phyloP scores from a whole-genome alignment of 352 stramenopile species.

The Phytophthora sojae region DNA sequence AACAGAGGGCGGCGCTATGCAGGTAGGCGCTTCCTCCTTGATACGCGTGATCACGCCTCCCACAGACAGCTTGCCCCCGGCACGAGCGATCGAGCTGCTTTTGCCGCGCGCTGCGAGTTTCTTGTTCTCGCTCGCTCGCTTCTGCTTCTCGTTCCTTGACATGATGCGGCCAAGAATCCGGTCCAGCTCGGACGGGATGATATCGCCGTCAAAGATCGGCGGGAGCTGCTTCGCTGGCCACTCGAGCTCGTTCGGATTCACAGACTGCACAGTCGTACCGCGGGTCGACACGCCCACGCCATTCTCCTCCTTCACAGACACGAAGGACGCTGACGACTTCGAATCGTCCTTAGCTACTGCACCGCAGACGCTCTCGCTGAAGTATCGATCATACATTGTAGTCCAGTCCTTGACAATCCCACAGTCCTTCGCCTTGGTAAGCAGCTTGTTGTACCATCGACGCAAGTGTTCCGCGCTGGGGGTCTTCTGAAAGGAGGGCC shows the following conservation, averaged over 20 bases:
- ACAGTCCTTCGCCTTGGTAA: conserved; percentile 71
- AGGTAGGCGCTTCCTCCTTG: conserved; percentile 50
- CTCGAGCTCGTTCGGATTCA: conserved; percentile 92
- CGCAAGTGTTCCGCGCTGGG: conserved; percentile 94
- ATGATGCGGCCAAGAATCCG: conserved; percentile 75
- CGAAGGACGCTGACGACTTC: conserved; percentile 18
- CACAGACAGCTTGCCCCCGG: conserved; percentile 52
- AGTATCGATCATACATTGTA: conserved; percentile 78
- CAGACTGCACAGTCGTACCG: conserved; percentile 62
- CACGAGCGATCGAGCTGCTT: conserved; percentile 46
- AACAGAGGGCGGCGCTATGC: not conserved
- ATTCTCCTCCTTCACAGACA: conserved; percentile 45
- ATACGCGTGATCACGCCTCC: conserved; percentile 46
- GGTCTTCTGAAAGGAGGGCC: conserved; percentile 95
- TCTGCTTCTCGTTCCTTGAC: conserved; percentile 69
- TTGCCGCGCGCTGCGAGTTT: conserved; percentile 44
- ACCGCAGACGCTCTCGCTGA: conserved; percentile 37
- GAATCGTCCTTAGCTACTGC: conserved; percentile 8
- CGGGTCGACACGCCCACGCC: conserved; percentile 54
- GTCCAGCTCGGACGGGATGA: conserved; percentile 79
- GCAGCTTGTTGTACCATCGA: conserved; percentile 93
- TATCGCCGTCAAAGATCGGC: conserved; percentile 86
- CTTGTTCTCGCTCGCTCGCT: conserved; percentile 45
- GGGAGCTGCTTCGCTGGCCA: conserved; percentile 70
- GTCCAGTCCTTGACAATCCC: conserved; percentile 75